Evolutionary conservation across 768 basidiomycete species (phyloP).

Genomic region (Cubamyces lactineus): DNA sequence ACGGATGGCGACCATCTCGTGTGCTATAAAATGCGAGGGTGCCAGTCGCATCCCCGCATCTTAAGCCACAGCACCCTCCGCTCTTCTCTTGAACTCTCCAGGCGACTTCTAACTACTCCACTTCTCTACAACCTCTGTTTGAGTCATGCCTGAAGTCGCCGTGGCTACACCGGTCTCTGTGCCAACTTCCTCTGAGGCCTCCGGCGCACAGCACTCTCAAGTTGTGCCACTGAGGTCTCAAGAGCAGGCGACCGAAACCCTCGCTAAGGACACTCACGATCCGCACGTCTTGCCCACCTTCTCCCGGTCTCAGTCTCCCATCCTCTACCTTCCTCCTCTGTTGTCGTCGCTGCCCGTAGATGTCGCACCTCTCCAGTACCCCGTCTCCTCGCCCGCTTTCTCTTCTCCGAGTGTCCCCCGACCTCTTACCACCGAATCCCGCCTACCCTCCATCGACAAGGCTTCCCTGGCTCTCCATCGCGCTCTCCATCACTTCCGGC

Average conservation of each 20-base stretch:
- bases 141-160: slow-evolving; percentile 18
- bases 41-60: neutral
- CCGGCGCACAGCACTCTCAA: neutral
- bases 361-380: slow-evolving; percentile 32
- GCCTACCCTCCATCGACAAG: slow-evolving; percentile 84
- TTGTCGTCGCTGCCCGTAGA: slow-evolving; percentile 71
- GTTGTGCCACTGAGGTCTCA: neutral
- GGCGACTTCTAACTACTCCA: neutral
- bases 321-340: slow-evolving; percentile 85
- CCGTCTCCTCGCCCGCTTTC: slow-evolving; percentile 23
- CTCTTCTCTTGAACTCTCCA: neutral
- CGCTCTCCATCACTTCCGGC: slow-evolving; percentile 78
- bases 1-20: slow-evolving; percentile 8
- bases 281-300: slow-evolving; percentile 64
- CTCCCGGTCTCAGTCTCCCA: slow-evolving; percentile 45
- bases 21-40: slow-evolving; percentile 6
- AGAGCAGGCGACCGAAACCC: slow-evolving; percentile 4
- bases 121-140: neutral
- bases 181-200: neutral
- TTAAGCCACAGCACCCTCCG: neutral
- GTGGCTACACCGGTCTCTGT: slow-evolving; percentile 10
- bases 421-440: slow-evolving; percentile 66
- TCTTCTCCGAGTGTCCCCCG: slow-evolving; percentile 31
- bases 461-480: slow-evolving; percentile 84
- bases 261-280: slow-evolving; percentile 37